Base-by-base conservation (phyloP, 768 basidiomycete genomes). In the Kwoniella sp. region DNA sequence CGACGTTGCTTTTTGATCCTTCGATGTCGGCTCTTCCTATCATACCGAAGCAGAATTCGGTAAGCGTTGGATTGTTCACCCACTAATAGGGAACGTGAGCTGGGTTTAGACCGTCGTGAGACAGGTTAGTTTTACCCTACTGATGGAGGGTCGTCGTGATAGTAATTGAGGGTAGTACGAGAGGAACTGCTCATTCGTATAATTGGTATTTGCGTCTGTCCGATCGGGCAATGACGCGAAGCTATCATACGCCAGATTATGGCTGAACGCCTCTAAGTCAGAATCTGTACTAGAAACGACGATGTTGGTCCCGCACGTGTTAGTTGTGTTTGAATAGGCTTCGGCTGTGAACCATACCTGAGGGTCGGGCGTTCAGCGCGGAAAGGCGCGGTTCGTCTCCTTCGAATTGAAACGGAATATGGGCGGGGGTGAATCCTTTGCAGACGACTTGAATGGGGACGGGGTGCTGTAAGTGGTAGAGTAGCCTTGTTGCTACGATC, bases 71-170 rank as follows among this genome's bases (percentile, higher is more conserved):
- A 87, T 87, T 86, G 86, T 87, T 87, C 86, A 87, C 86, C 86
- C 86, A 85, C 83, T 84, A 86, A 86, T 87, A 87, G 86, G 87
- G 85, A 87, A 71, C 70, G 85, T 84, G 83, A 86, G 85, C 85
- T 86, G 85, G 85, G 83, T 83, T 84, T 83, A 67, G 71, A 61
- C 60, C 60, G 60, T 55, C 60, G 60, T 55, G 60, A 63, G 87
- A 88, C 86, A 88, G 87, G 86, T 88, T 88, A 88, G 86, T 88
- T 88, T 87, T 88, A 88, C 86, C 86, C 86, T 88, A 86, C 86
- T 87, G 86, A 87, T 87, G 86, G 84, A 85, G 85, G 79, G 85
- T 87, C 83, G 82, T 86, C 84, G 83, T 84, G 85, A 87, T 83
- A 85, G 86, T 86, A 87, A 87, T 88, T 85, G 85, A 85, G 85